phyloP scores from a whole-genome alignment of 2,329 filamentous ascomycete genomes.

The Dothistroma septosporum region DNA sequence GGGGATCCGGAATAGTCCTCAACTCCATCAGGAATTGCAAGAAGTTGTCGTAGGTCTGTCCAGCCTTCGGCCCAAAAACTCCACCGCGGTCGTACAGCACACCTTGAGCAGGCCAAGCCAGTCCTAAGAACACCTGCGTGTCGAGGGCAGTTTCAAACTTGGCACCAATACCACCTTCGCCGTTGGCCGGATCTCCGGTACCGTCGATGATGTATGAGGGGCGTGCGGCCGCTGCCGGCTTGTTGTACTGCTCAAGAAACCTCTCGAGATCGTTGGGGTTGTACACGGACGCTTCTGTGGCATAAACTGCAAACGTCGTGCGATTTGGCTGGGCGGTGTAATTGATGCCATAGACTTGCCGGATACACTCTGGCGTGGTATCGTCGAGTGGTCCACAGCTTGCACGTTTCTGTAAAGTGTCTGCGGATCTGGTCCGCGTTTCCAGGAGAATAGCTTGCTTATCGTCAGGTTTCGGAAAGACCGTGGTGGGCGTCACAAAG shows the following conservation, averaged over 20 bases:
- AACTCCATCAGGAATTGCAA: constrained; percentile 25
- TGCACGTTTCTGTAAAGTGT: constrained; percentile 7
- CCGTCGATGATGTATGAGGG: constrained; percentile 19
- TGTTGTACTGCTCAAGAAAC: constrained; percentile 22
- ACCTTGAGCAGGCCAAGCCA: constrained; percentile 22
- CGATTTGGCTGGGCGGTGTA: constrained; percentile 23
- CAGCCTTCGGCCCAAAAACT: constrained; percentile 22
- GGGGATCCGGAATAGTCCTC: constrained; percentile 23
- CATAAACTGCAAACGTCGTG: constrained; percentile 26
- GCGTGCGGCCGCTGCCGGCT: constrained; percentile 19
- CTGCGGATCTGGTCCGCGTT: neutral
- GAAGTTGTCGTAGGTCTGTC: constrained; percentile 23
- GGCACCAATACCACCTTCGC: constrained; percentile 15
- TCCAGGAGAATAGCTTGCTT: neutral
- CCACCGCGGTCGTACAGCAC: constrained; percentile 27
- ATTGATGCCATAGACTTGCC: constrained; percentile 24
- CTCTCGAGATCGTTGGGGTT: constrained; percentile 18
- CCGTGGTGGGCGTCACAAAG: constrained; percentile 23
- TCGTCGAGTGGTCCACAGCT: constrained; percentile 17
- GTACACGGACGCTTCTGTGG: constrained; percentile 23
- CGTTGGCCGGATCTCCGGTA: constrained; percentile 15
- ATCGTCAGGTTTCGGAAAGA: constrained; percentile 15
- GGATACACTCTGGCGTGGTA: constrained; percentile 21
- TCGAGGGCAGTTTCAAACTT: constrained; percentile 26
- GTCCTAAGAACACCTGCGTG: constrained; percentile 22